Evolutionary conservation across 2,329 filamentous ascomycete species (phyloP), one percentile per base, ranked within the genome.

Genomic region (Paradendryphiella salina): DNA sequence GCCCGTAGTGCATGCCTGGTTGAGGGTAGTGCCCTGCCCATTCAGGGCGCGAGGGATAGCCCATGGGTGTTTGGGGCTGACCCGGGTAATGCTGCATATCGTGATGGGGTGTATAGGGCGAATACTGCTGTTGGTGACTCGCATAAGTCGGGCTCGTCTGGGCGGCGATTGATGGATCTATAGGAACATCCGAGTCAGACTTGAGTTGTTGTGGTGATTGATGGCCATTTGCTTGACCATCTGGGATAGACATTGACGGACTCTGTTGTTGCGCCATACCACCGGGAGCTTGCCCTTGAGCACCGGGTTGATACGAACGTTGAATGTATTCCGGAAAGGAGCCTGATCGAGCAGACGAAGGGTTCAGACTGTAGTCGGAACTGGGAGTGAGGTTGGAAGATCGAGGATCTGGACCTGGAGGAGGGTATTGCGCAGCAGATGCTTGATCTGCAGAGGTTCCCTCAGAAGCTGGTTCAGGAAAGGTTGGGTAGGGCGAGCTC

Each of bases 261-360:
- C 92, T 96, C 88, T 90, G 90, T 87, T 90, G 85, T 90, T 96
- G 91, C 85, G 92, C 90, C 92, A 96, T 96, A 86, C 87, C 88
- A 85, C 85, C 88, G 78, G 87, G 84, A 78, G 85, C 85, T 78
- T 83, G 85, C 76, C 85, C 82, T 74, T 85, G 84, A 75, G 83
- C 86, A 79, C 83, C 84, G 76, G 89, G 62, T 77, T 90, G 87
- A 80, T 94, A 94, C 79, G 74, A 80, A 72, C 90, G 88, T 89
- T 71, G 86, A 74, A 94, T 84, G 76, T 95, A 91, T 68, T 96
- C 90, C 74, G 89, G 88, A 71, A 93, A 96, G 53, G 88, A 86
- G 76, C 86, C 85, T 74, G 90, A 92, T 73, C 90, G 88, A 75
- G 89, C 88, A 62, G 80, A 82, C 57, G 81, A 80, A 64, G 88